Conservation (phyloP, 202 grass and related monocot species). For the Schoenoplectus triqueter region DNA sequence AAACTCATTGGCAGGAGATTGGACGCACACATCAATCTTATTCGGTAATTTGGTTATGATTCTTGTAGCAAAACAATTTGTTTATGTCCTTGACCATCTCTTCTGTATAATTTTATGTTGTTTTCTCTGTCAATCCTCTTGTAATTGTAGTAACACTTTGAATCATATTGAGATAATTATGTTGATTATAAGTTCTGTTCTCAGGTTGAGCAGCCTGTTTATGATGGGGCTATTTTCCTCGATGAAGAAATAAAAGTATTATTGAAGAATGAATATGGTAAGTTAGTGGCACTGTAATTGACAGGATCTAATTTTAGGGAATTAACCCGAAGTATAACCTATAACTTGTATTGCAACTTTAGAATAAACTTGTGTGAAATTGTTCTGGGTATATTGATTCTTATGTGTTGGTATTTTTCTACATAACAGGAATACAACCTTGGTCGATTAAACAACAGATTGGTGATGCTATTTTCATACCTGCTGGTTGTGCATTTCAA, state of each 20-base stretch:
- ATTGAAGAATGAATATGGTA: conserved; percentile 85
- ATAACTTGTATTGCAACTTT: not conserved
- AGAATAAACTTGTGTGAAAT: not conserved
- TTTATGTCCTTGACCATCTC: conserved; percentile 11
- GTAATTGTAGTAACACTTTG: conserved; percentile 35
- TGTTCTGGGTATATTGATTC: not conserved
- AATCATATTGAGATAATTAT: conserved; percentile 30
- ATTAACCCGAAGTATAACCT: not conserved
- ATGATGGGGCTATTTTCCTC: conserved; percentile 74
- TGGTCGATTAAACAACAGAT: conserved; percentile 80
- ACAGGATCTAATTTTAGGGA: not conserved
- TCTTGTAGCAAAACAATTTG: conserved; percentile 29
- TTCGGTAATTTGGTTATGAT: conserved; percentile 56
- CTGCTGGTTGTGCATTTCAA: conserved; percentile 97
- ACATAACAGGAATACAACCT: conserved; percentile 73
- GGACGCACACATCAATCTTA: conserved; percentile 45
- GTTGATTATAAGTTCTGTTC: conserved; percentile 44
- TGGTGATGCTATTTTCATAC: conserved; percentile 89
- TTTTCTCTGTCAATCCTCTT: conserved; percentile 5
- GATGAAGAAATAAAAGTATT: conserved; percentile 68
- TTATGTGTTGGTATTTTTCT: conserved; percentile 6
- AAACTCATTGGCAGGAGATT: conserved; percentile 61
- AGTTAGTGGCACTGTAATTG: conserved; percentile 38
- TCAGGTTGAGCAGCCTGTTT: conserved; percentile 67
- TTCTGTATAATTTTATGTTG: conserved; percentile 15